Conservation (phyloP, 1,284 basidiomycete genomes). For the Omphalotus olearius region DNA sequence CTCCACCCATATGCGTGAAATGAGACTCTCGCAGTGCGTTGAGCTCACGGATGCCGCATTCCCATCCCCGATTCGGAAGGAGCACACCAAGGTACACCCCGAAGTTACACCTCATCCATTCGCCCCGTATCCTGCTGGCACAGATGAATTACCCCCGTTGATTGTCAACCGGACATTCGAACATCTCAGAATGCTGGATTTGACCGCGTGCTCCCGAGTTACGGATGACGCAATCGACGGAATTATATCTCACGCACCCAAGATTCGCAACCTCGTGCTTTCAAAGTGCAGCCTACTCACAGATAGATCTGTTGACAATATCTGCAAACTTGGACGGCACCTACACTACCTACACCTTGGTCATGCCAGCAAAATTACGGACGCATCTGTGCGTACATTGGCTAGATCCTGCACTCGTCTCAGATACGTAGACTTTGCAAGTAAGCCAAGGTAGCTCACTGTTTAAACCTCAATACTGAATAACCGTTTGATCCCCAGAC, state of each 20-base stretch:
- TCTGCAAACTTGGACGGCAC: slow-evolving; percentile 86
- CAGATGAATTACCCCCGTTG: slow-evolving; percentile 57
- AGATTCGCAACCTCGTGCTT: slow-evolving; percentile 88
- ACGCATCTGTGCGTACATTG: slow-evolving; percentile 81
- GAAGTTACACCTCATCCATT: slow-evolving; percentile 43
- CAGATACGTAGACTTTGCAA: slow-evolving; percentile 95
- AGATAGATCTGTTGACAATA: slow-evolving; percentile 81
- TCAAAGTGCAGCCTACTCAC: slow-evolving; percentile 90
- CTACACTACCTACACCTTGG: slow-evolving; percentile 96
- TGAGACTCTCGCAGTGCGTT: slow-evolving; percentile 80
- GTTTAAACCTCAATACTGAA: background rate
- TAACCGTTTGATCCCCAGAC: slow-evolving; percentile 40
- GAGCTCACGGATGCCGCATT: slow-evolving; percentile 85
- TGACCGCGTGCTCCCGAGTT: slow-evolving; percentile 81
- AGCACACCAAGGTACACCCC: slow-evolving; percentile 24
- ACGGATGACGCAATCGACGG: slow-evolving; percentile 91
- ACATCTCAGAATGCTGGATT: slow-evolving; percentile 83
- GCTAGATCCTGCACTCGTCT: slow-evolving; percentile 90
- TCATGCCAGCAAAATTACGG: slow-evolving; percentile 87
- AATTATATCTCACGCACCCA: slow-evolving; percentile 83
- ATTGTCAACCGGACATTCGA: slow-evolving; percentile 63
- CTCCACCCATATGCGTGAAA: slow-evolving; percentile 83
- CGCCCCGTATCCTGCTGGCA: slow-evolving; percentile 28
- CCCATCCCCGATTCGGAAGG: slow-evolving; percentile 58
- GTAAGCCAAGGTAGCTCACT: slow-evolving; percentile 43